A percentile compares a stretch with the other conserved stretches of the same genome.
Conservation (phyloP, 2,329 filamentous ascomycete species). For the Diaporthe sp. region DNA sequence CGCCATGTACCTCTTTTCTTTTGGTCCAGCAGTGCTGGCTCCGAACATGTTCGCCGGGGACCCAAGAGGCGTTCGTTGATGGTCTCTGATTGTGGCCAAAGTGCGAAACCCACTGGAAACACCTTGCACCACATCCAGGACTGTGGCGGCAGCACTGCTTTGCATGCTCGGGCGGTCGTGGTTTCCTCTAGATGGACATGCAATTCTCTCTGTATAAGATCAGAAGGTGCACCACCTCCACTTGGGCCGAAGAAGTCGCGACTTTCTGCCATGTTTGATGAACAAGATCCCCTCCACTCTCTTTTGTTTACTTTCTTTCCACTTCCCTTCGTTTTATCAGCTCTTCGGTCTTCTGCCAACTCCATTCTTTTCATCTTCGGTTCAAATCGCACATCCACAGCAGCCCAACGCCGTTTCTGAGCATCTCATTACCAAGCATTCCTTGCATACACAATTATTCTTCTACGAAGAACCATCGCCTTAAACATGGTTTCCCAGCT, state of each 20-base stretch:
- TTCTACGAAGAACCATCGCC: neutral
- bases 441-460: neutral
- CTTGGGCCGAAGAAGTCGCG: neutral
- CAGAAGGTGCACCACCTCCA: neutral
- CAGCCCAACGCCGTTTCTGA: neutral
- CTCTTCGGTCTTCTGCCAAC: neutral
- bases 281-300: neutral
- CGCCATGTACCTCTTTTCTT: neutral
- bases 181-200: neutral
- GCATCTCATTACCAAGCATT: neutral
- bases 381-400: neutral
- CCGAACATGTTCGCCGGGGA: neutral
- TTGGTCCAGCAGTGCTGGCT: neutral
- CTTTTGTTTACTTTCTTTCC: slow-evolving; percentile 4
- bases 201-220: neutral
- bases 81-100: neutral
- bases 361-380: neutral
- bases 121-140: slow-evolving; percentile 1
- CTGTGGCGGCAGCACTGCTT: slow-evolving; percentile 1
- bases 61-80: neutral
- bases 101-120: slow-evolving; percentile 25
- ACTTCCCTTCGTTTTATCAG: neutral
- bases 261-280: neutral
- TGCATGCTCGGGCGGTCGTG: neutral
- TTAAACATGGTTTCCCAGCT: slow-evolving; percentile 13